Percentiles rank a stretch among this genome's conserved stretches.
phyloP scores from a whole-genome alignment of 2,329 filamentous ascomycete genomes.

The Penicillium sp. region DNA sequence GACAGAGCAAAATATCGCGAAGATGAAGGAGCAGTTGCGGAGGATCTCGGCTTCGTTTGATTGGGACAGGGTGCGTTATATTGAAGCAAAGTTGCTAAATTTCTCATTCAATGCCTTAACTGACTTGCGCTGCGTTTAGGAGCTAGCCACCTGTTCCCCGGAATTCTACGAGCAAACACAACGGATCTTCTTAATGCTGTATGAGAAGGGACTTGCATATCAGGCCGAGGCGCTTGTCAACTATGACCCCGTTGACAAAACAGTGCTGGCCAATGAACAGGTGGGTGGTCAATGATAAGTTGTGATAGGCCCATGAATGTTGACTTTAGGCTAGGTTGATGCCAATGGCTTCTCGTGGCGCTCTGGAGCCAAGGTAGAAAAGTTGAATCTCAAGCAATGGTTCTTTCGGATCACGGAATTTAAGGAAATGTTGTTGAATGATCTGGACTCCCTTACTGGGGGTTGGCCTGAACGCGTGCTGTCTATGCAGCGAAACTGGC shows the following conservation, averaged over 20 bases:
- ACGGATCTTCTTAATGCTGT: constrained; percentile 77
- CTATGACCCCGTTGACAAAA: constrained; percentile 87
- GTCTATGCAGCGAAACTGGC: constrained; percentile 85
- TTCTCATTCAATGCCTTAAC: neutral
- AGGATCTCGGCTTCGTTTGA: constrained; percentile 82
- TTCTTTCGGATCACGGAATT: constrained; percentile 84
- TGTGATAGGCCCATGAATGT: neutral
- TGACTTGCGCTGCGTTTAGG: constrained; percentile 54
- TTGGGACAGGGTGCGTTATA: constrained; percentile 72
- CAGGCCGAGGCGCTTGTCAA: constrained; percentile 84
- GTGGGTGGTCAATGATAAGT: constrained; percentile 22
- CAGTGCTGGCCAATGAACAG: constrained; percentile 89
- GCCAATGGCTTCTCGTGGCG: constrained; percentile 83
- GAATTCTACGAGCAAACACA: constrained; percentile 90
- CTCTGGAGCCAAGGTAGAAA: constrained; percentile 82
- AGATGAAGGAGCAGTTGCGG: constrained; percentile 81
- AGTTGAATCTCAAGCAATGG: constrained; percentile 82
- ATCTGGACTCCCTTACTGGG: constrained; percentile 68
- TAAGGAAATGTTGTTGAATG: constrained; percentile 71
- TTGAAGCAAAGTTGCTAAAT: neutral
- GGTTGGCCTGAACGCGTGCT: constrained; percentile 84
- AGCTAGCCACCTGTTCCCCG: constrained; percentile 82
- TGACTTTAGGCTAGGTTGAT: constrained; percentile 50
- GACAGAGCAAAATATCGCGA: constrained; percentile 79
- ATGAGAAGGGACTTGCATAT: constrained; percentile 76